These are phyloP conservation scores for Carallia brachiata DNA, from an alignment of 345 rosid species.

Conservation along the genomic window DNA sequence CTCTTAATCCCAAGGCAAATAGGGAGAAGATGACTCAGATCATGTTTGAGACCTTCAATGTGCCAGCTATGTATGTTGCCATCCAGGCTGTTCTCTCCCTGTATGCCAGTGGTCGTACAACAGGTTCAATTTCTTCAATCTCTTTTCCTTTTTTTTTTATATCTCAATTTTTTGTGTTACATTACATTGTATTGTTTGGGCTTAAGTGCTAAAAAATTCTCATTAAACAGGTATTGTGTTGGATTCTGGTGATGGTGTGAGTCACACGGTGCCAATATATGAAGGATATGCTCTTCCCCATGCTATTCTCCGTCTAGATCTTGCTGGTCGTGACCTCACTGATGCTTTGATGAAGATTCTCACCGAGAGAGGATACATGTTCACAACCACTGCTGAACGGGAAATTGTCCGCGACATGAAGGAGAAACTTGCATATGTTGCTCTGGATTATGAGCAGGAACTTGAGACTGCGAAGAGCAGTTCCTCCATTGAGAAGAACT, in stretches of 20 bases:
- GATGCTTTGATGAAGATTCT: conserved; percentile 63
- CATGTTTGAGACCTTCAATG: conserved; percentile 69
- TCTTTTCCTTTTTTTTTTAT: conserved; percentile 43
- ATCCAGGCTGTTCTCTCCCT: conserved; percentile 60
- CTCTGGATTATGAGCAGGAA: conserved; percentile 59
- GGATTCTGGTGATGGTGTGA: conserved; percentile 75
- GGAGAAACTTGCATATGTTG: conserved; percentile 68
- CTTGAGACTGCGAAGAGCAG: conserved; percentile 63
- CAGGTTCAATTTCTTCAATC: conserved; percentile 39
- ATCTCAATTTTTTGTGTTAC: no score
- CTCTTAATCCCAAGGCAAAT: conserved; percentile 67
- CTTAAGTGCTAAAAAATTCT: background rate
- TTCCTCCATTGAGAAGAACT: conserved; percentile 60
- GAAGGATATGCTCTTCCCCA: conserved; percentile 66
- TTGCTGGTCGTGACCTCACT: conserved; percentile 65
- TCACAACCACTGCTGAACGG: conserved; percentile 73
- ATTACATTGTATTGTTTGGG: background rate
- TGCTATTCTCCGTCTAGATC: conserved; percentile 60
- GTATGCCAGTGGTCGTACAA: conserved; percentile 61
- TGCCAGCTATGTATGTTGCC: conserved; percentile 69
- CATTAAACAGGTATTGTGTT: conserved; percentile 52
- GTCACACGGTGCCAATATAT: conserved; percentile 63
- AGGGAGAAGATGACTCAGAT: conserved; percentile 82
- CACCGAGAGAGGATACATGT: conserved; percentile 65
- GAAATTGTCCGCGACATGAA: conserved; percentile 92